Base-by-base conservation (phyloP, 768 basidiomycete species). In the Udeniomyces megalosporus region DNA sequence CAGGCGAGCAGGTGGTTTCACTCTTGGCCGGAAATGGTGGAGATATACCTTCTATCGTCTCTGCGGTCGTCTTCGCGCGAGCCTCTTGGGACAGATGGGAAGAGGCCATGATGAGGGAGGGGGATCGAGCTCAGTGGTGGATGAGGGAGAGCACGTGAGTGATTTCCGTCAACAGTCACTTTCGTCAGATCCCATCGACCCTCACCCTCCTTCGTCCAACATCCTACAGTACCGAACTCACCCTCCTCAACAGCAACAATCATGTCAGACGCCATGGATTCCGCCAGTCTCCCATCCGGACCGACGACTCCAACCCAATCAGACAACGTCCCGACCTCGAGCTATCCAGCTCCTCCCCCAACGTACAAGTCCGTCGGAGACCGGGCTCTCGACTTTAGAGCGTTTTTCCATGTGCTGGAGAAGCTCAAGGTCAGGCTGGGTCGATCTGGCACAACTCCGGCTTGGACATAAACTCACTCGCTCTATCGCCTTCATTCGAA, bases 371-470 rank as follows among this genome's bases (percentile, higher is more conserved):
- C 57, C 14, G 44, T 46, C 24, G 63, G 63, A 31, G 51, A 65
- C 35, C 17, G 31, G 4, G 63, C 51, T 20, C 51, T 52, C 15
- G 63, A 65, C 24, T 14, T 32, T 35, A 51, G 58, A 5, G 63
- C 63, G 15, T 65, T 65, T 45, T 65, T 65, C 47, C 63, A 65
- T 28, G 51, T 65, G 15, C 63, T 65, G 10, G 63, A 65, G 58
- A 45, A 45, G 28, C 63, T 65, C 44, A 65, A 65, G 58, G 63
- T 65, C 10, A 24, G 49, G 34, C 22, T 22, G 5, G 4, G 11
- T 24, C 28, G 11, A 8, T 14, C 15, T 5, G 20, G 24, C 6
- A 34, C 32, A 15, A 14, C 8, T 49, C 28, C 31, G 42, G 14
- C 6, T 17, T 8, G 15, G n/a, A 20, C 14, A 14, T 6, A 12